Conservation (phyloP, 805 yeast species). For the Monosporozyma yasuniensis region DNA sequence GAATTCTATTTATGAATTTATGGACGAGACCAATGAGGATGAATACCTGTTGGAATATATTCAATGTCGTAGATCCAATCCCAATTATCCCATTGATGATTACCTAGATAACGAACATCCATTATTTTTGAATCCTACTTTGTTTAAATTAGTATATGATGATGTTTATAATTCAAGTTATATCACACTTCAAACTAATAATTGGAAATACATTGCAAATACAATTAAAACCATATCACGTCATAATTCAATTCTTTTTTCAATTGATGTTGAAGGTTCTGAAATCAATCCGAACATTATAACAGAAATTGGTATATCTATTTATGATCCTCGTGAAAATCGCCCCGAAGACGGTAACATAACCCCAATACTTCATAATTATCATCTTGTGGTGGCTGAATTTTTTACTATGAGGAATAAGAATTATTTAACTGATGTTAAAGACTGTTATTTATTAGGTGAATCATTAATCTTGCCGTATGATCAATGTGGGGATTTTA, state of each 20-base stretch:
- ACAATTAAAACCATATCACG: constrained; percentile 15
- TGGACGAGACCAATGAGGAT: no score
- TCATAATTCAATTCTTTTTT: constrained; percentile 30
- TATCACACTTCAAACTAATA: neutral
- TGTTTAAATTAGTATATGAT: no score
- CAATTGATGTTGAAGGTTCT: constrained; percentile 50
- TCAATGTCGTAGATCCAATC: neutral
- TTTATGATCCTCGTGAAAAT: constrained; percentile 46
- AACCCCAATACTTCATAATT: constrained; percentile 34
- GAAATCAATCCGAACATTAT: constrained; percentile 36
- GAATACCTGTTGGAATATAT: neutral
- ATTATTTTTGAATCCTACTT: neutral
- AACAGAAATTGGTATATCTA: constrained; percentile 50
- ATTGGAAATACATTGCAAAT: constrained; percentile 16
- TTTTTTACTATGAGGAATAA: constrained; percentile 38
- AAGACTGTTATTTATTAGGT: constrained; percentile 43
- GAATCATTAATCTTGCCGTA: constrained; percentile 35
- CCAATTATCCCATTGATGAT: neutral
- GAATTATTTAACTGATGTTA: constrained; percentile 44
- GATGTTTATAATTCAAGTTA: no score
- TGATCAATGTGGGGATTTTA: constrained; percentile 30
- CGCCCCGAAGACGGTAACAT: constrained; percentile 19
- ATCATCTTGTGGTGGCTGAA: constrained; percentile 40
- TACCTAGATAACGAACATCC: neutral
- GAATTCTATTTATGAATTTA: no score